Conservation (phyloP, 345 rosid genomes). For the Pistacia atlantica region DNA sequence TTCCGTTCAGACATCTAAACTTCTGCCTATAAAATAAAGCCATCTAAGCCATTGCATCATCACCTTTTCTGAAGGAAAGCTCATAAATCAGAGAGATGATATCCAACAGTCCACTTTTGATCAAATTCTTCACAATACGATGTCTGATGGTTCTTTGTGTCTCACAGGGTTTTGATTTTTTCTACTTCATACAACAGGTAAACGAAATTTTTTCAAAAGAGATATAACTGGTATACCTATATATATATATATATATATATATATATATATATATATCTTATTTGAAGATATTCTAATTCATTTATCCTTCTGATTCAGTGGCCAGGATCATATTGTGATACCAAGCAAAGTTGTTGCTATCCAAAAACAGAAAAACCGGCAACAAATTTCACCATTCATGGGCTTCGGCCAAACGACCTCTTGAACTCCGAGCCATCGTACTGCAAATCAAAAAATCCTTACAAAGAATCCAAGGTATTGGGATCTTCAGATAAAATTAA, state of each 20-base stretch:
- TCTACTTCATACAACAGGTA: slow-evolving; percentile 3
- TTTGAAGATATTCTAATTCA: neutral
- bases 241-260: neutral
- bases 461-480: no score
- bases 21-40: no score
- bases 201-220: neutral
- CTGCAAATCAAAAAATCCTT: no score
- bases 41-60: no score
- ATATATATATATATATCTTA: neutral
- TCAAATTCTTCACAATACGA: slow-evolving; percentile 3
- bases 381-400: neutral
- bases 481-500: no score
- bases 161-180: slow-evolving; percentile 1
- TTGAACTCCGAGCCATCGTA: no score
- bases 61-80: no score
- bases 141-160: slow-evolving; percentile 11
- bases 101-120: slow-evolving; percentile 1
- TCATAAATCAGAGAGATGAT: slow-evolving; percentile 3
- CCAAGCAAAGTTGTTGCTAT: neutral
- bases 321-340: neutral
- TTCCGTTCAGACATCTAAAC: no score
- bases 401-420: neutral
- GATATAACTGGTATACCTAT: neutral
- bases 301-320: neutral
- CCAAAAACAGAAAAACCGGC: slow-evolving; percentile 1